Evolutionary conservation across 441 rosid genomes (phyloP), one percentile per base, ranked within the genome.

Genomic region (Breynia disticha): DNA sequence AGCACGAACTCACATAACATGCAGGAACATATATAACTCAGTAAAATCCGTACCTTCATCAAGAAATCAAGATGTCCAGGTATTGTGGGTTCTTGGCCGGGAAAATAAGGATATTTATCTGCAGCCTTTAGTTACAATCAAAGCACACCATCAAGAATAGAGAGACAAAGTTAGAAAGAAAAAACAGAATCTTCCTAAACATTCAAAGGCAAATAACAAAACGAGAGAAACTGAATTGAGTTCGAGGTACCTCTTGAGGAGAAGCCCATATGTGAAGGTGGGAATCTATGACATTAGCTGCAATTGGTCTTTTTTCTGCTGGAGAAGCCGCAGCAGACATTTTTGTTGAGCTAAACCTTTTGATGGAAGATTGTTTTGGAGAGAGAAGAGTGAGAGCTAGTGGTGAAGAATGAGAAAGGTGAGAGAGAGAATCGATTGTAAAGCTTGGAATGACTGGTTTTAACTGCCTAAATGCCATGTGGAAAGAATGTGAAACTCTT

Each of bases 251-350:
- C 96, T 90, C 93, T 61, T 76, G 73, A 60, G 96, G 84, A 61
- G 98, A 85, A 46, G 95, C 96, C 95, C 98, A 87, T 0, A 90
- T 62, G 74, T 90, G 96, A 56, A 90, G 79, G 76, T 90, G 98
- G 13, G 96, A 82, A 72, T 90, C 98, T 48, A 90, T 83, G 55
- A 73, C 73, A 59, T 74, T 81, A 55, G 64, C 14, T 51, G 80
- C 28, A 57, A 56, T 55, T 48, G 77, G 42, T 13, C 51, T 52
- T 56, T 14, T 49, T 48, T 59, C 62, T 1, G 68, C 14, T 61
- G 57, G 75, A 48, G 73, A 16, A 11, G 70, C 62, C 54, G 67
- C 75, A 4, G 35, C 35, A 28, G 35, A 28, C 89, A 79, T 79
- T 69, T 60, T 71, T 24, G 73, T 55, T 10, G 71, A 68, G 9